Percentiles rank a stretch among this genome's conserved stretches.
Conservation (phyloP, 768 basidiomycete genomes). For the Leccinum olivaceopallidum region DNA sequence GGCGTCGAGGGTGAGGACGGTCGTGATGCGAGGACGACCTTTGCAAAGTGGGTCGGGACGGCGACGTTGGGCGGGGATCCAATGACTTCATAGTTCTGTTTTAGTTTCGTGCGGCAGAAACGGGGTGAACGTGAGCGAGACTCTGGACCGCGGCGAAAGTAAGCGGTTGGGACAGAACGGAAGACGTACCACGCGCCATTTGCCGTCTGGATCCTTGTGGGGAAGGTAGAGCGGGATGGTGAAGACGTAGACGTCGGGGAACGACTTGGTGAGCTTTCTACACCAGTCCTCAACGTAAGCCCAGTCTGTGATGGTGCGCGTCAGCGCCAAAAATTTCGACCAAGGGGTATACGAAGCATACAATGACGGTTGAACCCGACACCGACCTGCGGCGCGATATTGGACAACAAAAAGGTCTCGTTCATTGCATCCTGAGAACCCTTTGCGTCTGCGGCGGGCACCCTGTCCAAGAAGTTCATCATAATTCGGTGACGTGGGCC, state of each 20-base stretch:
- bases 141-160: not conserved
- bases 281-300: slow-evolving; percentile 97
- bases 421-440: slow-evolving; percentile 91
- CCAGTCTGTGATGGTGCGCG: slow-evolving; percentile 64
- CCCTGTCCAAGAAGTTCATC: slow-evolving; percentile 48
- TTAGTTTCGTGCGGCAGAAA: not conserved
- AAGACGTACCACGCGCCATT: slow-evolving; percentile 86
- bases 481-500: not conserved
- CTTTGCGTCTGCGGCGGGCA: slow-evolving; percentile 96
- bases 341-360: slow-evolving; percentile 30
- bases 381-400: slow-evolving; percentile 98
- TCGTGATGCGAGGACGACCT: slow-evolving; percentile 82
- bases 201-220: slow-evolving; percentile 80
- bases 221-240: slow-evolving; percentile 98
- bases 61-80: slow-evolving; percentile 86
- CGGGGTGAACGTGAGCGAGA: not conserved
- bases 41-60: slow-evolving; percentile 98
- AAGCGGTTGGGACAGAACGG: not conserved
- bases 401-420: slow-evolving; percentile 92
- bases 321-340: not conserved
- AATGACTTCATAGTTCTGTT: slow-evolving; percentile 91
- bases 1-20: slow-evolving; percentile 74
- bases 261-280: slow-evolving; percentile 79
- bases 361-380: slow-evolving; percentile 98
- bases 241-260: slow-evolving; percentile 96